Evolutionary conservation across 116 monocot species (phyloP).

Genomic region (Cymodocea nodosa): DNA sequence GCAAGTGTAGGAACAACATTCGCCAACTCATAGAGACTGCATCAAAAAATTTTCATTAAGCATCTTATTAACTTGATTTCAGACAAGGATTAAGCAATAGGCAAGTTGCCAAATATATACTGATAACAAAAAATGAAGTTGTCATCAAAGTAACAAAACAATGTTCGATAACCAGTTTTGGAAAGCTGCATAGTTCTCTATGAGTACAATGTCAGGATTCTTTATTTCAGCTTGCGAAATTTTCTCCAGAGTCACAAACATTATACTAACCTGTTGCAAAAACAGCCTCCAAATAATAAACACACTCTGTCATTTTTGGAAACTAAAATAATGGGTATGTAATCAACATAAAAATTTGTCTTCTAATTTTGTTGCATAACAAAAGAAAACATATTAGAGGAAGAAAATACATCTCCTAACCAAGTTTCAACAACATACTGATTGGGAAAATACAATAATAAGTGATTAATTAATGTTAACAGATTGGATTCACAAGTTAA

Average conservation of each 20-base stretch:
- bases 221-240: slow-evolving; percentile 84
- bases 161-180: slow-evolving; percentile 63
- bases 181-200: slow-evolving; percentile 98
- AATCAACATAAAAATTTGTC: neutral
- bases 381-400: neutral
- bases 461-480: slow-evolving; percentile 2
- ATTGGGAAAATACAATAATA: neutral
- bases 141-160: neutral
- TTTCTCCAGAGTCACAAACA: slow-evolving; percentile 88
- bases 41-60: slow-evolving; percentile 2
- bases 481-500: neutral
- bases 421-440: neutral
- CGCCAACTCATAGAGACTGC: slow-evolving; percentile 96
- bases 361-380: neutral
- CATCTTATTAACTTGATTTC: neutral
- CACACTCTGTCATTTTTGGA: neutral
- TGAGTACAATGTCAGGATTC: slow-evolving; percentile 75
- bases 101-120: neutral
- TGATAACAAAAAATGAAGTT: neutral
- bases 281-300: neutral
- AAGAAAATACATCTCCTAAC: neutral
- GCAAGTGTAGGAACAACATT: slow-evolving; percentile 97
- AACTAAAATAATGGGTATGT: neutral
- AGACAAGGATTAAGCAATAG: neutral
- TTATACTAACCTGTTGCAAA: slow-evolving; percentile 58